A percentile compares a stretch with the other conserved stretches of the same genome.
Conservation (phyloP, 208 protist species). For the Borovskyia barvae region DNA sequence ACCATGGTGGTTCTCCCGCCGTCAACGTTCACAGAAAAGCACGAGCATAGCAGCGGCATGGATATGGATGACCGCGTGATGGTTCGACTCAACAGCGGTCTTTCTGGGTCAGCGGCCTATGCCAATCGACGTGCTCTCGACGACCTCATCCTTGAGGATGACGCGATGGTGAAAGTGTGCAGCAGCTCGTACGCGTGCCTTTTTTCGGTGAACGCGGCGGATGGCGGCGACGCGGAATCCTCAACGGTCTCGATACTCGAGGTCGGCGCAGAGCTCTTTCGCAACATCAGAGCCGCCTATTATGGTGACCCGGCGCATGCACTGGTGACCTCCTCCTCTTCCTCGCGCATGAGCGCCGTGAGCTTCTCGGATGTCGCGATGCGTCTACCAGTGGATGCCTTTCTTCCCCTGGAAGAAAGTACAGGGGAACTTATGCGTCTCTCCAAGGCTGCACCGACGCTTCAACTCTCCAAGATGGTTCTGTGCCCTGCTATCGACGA, state of each 20-base stretch:
- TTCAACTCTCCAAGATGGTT: slow-evolving; percentile 15
- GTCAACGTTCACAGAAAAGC: not conserved
- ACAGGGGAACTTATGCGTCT: slow-evolving; percentile 16
- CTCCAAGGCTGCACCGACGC: not conserved
- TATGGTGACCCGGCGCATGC: slow-evolving; percentile 10
- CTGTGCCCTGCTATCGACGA: slow-evolving; percentile 53
- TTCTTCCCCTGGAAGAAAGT: slow-evolving; percentile 24
- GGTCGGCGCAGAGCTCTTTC: slow-evolving; percentile 48
- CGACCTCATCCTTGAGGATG: slow-evolving; percentile 30
- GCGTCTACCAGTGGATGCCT: slow-evolving; percentile 21
- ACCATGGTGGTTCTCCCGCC: slow-evolving; percentile 74
- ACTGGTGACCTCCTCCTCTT: not conserved
- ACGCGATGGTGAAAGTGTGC: slow-evolving; percentile 30
- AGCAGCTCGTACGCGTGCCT: slow-evolving; percentile 32
- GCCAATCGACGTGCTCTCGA: slow-evolving; percentile 19
- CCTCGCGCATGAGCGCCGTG: too few species aligned
- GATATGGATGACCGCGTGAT: slow-evolving; percentile 11
- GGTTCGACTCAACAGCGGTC: slow-evolving; percentile 36
- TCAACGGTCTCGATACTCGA: slow-evolving; percentile 11
- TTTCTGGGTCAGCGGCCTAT: slow-evolving; percentile 28
- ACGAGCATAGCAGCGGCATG: not conserved
- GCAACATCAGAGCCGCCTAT: slow-evolving; percentile 57
- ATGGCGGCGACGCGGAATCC: not conserved
- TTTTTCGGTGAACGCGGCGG: slow-evolving; percentile 24
- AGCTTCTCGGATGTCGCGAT: slow-evolving; percentile 18